These are phyloP conservation scores for Oryza meyeriana DNA, from an alignment of 176 grass and related monocot species.

Conservation along the genomic window DNA sequence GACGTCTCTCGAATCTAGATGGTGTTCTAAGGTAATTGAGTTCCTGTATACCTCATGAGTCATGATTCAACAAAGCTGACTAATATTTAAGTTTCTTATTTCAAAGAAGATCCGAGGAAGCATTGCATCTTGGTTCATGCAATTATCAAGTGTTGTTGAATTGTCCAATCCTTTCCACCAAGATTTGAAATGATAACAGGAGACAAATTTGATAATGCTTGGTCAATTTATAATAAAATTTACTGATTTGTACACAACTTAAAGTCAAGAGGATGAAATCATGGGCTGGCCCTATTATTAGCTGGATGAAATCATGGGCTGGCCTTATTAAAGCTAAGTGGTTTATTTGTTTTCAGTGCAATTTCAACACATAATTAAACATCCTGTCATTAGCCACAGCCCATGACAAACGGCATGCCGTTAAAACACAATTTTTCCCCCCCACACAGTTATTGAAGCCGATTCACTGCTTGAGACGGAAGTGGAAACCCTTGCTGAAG, in stretches of 20 bases:
- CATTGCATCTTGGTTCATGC: background rate
- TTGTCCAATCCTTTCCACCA: background rate
- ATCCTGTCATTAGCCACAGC: conserved; percentile 7
- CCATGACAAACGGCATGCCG: conserved; percentile 19
- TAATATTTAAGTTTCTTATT: background rate
- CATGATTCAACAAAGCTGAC: background rate
- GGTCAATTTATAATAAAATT: background rate
- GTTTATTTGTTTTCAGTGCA: conserved; percentile 1
- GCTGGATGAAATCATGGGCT: background rate
- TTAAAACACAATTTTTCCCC: conserved; percentile 24
- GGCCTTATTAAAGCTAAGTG: background rate
- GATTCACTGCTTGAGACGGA: conserved; percentile 89
- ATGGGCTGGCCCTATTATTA: background rate
- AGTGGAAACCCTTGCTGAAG: conserved; percentile 91
- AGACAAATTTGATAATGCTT: background rate
- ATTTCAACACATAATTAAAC: conserved; percentile 18
- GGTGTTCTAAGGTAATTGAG: background rate
- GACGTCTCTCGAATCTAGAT: background rate
- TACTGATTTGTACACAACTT: background rate
- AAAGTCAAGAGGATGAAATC: conserved; percentile 1
- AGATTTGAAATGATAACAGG: conserved; percentile 17
- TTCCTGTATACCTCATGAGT: background rate
- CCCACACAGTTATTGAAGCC: conserved; percentile 68
- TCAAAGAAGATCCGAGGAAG: background rate
- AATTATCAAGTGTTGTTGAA: background rate